Base-by-base conservation (phyloP, 768 basidiomycete genomes). In the Rhodotorula kratochvilovae region DNA sequence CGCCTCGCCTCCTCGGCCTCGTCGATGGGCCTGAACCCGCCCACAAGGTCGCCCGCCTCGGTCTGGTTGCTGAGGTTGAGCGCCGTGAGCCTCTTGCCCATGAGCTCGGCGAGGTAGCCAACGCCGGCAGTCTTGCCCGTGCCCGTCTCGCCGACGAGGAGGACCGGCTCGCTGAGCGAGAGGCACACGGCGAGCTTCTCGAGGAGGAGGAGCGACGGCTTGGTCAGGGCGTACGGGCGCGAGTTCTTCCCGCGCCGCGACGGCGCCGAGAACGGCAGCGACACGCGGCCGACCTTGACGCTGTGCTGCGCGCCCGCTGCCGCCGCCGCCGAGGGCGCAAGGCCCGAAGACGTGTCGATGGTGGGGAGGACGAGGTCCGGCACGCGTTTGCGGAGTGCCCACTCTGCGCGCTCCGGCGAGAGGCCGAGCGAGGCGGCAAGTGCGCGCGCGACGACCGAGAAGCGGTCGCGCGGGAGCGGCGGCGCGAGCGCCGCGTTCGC, bases 71-170 rank as follows among this genome's bases (percentile, higher is more conserved):
- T 96, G 76, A 98, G 80, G 79, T 99, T 99, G 67, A 99, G 85
- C 1, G 93, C 91, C 65, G 92, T 85, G 45, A 99, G 85, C 1
- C 88, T 87, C 19, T 86, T 85, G 13, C 84, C 85, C 39, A 96
- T 84, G n/a, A 90, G 80, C 4, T 87, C 84, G 19, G 96, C 89
- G 42, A 98, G 84, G 77, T 96, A 87, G 5, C 92, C 90, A 25
- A 99, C 86, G 29, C 87, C 85, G 63, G 93, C 94, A 1, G 96
- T 99, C 81, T 99, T 99, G 23, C 96, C 96, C 2, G 96, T 99
- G n/a, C 96, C 96, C 4, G 96, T 99, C 82, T 99, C 96, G 57
- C 96, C 96, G 0, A 93, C 92, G 35, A 99, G 85, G 15, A 99
- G 85, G 10, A 94, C 83, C 10, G 96, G 92, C 78, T 99, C 96